A percentile compares a stretch with the other conserved stretches of the same genome.
phyloP scores from a whole-genome alignment of 2,329 filamentous ascomycete species.

The Scleromitrula shiraiana region DNA sequence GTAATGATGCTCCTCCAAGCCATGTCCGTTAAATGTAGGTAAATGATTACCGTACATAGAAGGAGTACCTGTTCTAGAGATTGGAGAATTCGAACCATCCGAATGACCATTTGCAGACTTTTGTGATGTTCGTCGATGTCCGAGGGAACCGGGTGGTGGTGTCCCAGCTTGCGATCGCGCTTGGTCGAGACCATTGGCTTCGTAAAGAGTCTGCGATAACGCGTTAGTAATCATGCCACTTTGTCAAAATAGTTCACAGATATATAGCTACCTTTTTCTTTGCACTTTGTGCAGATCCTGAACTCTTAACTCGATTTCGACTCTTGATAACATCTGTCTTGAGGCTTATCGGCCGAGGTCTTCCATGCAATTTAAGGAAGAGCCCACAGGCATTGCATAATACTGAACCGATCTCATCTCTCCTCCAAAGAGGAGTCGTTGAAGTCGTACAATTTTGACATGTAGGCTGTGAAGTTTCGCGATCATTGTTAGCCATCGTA shows the following conservation, averaged over 20 bases:
- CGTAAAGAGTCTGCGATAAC: conserved; percentile 29
- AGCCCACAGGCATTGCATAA: conserved; percentile 98
- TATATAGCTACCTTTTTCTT: conserved; percentile 65
- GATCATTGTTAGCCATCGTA: conserved; percentile 41
- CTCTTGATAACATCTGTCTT: conserved; percentile 99
- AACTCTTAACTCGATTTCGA: conserved; percentile 92
- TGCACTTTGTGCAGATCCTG: conserved; percentile 64
- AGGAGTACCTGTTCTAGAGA: conserved; percentile 73
- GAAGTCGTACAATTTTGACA: conserved; percentile 96
- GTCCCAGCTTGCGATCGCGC: conserved; percentile 48
- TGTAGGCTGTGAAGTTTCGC: conserved; percentile 68
- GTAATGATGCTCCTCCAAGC: conserved; percentile 57
- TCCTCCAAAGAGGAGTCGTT: conserved; percentile 92
- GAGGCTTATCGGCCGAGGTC: conserved; percentile 85
- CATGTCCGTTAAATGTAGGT: conserved; percentile 67
- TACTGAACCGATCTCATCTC: conserved; percentile 90
- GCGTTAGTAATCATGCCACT: conserved; percentile 23
- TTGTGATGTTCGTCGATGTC: conserved; percentile 59
- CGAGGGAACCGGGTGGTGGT: conserved; percentile 42
- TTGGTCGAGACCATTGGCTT: conserved; percentile 51
- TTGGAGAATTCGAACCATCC: conserved; percentile 68
- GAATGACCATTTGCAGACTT: conserved; percentile 65
- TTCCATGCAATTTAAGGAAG: conserved; percentile 93
- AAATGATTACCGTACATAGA: conserved; percentile 67
- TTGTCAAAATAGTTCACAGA: background rate